A percentile compares a stretch with the other conserved stretches of the same genome.
Conservation (phyloP, 441 rosid species). For the Melastoma candidum region DNA sequence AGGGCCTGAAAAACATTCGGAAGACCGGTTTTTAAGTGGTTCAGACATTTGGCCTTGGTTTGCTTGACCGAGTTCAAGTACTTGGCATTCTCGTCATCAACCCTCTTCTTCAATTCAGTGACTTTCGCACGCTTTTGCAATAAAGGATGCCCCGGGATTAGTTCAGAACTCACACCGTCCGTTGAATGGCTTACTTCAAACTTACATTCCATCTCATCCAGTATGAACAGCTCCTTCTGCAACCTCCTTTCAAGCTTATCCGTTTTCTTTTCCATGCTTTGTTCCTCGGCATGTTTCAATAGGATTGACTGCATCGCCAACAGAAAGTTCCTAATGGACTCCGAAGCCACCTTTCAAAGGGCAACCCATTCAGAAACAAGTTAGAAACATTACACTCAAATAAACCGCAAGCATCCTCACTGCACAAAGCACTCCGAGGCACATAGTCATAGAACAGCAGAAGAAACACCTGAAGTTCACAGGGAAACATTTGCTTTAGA, state of each 20-base stretch:
- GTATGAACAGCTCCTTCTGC: conserved; percentile 49
- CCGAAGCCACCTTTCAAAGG: conserved; percentile 47
- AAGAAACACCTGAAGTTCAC: neutral
- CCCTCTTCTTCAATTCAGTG: conserved; percentile 43
- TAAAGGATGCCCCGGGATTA: conserved; percentile 73
- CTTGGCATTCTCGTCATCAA: conserved; percentile 46
- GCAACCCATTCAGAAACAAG: neutral
- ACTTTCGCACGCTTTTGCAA: conserved; percentile 55
- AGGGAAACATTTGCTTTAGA: neutral
- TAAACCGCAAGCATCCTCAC: neutral
- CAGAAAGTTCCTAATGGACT: conserved; percentile 61
- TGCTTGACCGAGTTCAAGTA: conserved; percentile 39
- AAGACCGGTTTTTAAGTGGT: conserved; percentile 61
- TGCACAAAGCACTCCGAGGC: neutral
- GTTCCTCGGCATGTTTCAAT: conserved; percentile 57
- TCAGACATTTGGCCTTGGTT: conserved; percentile 54
- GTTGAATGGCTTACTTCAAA: conserved; percentile 28
- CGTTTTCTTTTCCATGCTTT: conserved; percentile 40
- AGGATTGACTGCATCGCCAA: conserved; percentile 49
- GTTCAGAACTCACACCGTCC: conserved; percentile 27
- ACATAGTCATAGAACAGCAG: neutral
- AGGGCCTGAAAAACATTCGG: conserved; percentile 72
- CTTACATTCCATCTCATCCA: conserved; percentile 60
- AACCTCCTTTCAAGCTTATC: conserved; percentile 69
- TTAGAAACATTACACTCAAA: neutral